Conservation (phyloP, 495 filamentous ascomycete species). For the Tricharina praecox region DNA sequence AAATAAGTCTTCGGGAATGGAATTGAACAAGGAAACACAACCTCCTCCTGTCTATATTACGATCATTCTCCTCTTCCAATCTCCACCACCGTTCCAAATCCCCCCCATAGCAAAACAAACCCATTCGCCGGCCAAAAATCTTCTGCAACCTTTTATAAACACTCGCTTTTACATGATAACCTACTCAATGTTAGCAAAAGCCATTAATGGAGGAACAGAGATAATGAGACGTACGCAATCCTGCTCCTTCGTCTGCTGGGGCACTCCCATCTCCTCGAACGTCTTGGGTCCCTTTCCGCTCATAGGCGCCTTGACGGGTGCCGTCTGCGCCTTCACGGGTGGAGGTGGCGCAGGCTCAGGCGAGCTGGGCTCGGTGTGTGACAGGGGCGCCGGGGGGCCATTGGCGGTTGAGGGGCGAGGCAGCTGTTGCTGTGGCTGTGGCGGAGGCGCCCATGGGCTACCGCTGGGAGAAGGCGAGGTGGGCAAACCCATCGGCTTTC, state of each 20-base stretch:
- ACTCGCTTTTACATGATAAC: slow-evolving; percentile 1
- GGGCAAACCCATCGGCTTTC: slow-evolving; percentile 7
- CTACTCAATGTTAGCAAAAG: not conserved
- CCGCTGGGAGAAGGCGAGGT: slow-evolving; percentile 11
- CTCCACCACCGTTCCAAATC: no score
- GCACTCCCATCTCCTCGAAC: slow-evolving; percentile 96
- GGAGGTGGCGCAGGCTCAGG: slow-evolving; percentile 26
- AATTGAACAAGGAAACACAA: no score
- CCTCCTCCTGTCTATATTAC: no score
- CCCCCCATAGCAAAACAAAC: slow-evolving; percentile 1
- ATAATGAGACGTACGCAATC: slow-evolving; percentile 62
- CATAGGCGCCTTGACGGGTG: slow-evolving; percentile 23
- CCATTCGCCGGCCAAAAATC: slow-evolving; percentile 1
- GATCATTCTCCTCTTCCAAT: no score
- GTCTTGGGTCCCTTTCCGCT: slow-evolving; percentile 79
- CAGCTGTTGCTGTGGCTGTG: slow-evolving; percentile 6
- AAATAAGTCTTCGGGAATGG: no score
- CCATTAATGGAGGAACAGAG: not conserved
- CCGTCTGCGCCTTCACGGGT: slow-evolving; percentile 23
- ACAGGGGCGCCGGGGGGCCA: slow-evolving; percentile 6
- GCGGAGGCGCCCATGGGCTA: slow-evolving; percentile 3
- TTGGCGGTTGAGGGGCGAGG: slow-evolving; percentile 1
- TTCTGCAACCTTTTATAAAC: not conserved
- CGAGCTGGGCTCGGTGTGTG: not conserved
- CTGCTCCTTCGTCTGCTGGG: slow-evolving; percentile 54